Evolutionary conservation across 2,329 filamentous ascomycete species (phyloP), one percentile per base, ranked within the genome.

Genomic region (Colletotrichum salicis): DNA sequence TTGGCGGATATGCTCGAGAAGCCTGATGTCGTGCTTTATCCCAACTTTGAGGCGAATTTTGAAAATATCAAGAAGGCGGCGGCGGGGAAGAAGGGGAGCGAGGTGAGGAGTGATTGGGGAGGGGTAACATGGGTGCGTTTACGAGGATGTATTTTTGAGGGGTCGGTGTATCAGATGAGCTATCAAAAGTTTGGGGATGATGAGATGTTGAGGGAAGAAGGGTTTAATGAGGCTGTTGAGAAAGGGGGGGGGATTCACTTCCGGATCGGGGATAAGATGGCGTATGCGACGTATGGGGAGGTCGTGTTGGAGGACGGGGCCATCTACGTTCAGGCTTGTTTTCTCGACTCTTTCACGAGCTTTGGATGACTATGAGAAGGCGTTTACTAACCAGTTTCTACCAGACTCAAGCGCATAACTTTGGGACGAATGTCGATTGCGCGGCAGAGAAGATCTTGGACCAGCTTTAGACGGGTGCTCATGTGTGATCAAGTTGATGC

Each of bases 151-250:
- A 89, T 78, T 87, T 87, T 85, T 65, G 80, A 85, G 62, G 83
- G 78, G 1, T 76, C 88, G n/a, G 77, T 77, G 35, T 79, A 77
- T 57, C 79, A 82, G 64, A 82, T 88, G 60, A 76, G 82, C 71
- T 79, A 78, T 59, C 77, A 84, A 64, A 86, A 86, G 73, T 86
- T 88, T 70, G 82, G 78, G 33, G 77, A 82, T 64, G 86, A 89
- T 71, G 86, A 88, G 1, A 79, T 87, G 77, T 77, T 88, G 33
- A 82, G 81, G 67, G 86, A 88, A 76, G 86, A 88, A 76, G 86
- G 82, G 4, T 82, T 88, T 74, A 76, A 84, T 22, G 86, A 89
- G 73, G 83, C 78, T 3, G 76, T 87, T n/a, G 79, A 81, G 11
- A 84, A 80, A 74, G 80, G 79, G 74, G 80, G 79, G 51, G 80